Evolutionary conservation across 345 rosid genomes (phyloP).

Genomic region (Corchorus olitorius): DNA sequence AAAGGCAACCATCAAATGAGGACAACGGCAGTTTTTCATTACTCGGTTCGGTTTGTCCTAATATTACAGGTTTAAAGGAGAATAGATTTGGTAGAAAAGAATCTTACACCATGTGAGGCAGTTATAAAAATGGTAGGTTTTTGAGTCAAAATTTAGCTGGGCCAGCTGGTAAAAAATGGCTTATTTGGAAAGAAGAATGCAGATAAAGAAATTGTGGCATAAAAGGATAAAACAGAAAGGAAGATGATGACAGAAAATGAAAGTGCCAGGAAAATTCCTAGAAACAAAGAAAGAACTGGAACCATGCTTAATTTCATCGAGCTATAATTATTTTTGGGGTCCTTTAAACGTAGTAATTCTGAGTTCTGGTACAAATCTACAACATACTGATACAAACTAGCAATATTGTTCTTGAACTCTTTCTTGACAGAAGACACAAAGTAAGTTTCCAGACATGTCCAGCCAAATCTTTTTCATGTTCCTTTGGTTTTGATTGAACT

Average conservation of each 20-base stretch:
- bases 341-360: not conserved
- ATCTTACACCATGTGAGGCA: constrained; percentile 3
- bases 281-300: not conserved
- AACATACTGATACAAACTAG: no score
- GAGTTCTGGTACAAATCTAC: not conserved
- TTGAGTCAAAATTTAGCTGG: not conserved
- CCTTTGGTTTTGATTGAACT: not conserved
- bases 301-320: not conserved
- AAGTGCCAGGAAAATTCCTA: constrained; percentile 10
- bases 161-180: constrained; percentile 23
- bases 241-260: constrained; percentile 12
- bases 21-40: not conserved
- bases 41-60: not conserved
- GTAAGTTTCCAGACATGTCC: constrained; percentile 1
- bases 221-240: not conserved
- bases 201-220: constrained; percentile 4
- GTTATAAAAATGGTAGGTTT: constrained; percentile 10
- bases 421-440: no score
- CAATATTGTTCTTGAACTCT: no score
- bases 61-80: not conserved
- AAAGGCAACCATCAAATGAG: not conserved
- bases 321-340: not conserved
- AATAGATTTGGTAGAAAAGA: not conserved
- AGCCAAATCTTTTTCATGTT: not conserved
- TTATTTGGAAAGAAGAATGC: constrained; percentile 10